Evolutionary conservation across 2,329 filamentous ascomycete genomes (phyloP).

Genomic region (Colletotrichum cereale): DNA sequence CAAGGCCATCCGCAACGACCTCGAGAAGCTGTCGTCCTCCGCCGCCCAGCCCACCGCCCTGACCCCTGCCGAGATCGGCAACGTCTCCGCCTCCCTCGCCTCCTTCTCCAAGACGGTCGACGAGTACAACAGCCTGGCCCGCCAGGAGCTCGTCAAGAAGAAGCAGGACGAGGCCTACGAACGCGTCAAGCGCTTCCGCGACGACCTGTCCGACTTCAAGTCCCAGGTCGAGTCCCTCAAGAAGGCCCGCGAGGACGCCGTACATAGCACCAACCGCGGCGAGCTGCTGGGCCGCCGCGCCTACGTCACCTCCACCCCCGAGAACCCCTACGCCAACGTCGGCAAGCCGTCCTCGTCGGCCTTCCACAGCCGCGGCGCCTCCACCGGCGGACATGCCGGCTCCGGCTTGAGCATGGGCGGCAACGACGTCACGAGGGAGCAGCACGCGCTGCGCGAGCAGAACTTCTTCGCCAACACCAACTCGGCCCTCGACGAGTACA

Average conservation of each 20-base stretch:
- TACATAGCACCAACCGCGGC: conserved; percentile 74
- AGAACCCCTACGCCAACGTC: conserved; percentile 88
- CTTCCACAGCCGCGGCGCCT: conserved; percentile 59
- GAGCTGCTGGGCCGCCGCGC: conserved; percentile 90
- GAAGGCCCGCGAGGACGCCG: conserved; percentile 79
- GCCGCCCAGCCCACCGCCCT: conserved; percentile 71
- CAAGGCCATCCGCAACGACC: conserved; percentile 81
- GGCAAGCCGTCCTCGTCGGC: conserved; percentile 47
- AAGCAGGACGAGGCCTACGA: conserved; percentile 94
- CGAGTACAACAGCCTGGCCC: conserved; percentile 88
- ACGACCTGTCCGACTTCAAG: conserved; percentile 85
- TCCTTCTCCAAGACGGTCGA: conserved; percentile 90
- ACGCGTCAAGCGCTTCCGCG: conserved; percentile 85
- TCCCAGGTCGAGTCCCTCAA: conserved; percentile 83
- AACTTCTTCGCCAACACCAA: conserved; percentile 88
- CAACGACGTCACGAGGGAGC: conserved; percentile 78
- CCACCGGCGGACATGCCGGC: conserved; percentile 48
- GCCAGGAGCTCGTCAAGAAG: conserved; percentile 88
- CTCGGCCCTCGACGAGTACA: conserved; percentile 90
- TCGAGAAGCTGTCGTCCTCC: conserved; percentile 75
- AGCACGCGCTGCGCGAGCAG: conserved; percentile 89
- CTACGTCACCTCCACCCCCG: conserved; percentile 82
- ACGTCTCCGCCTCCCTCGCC: conserved; percentile 82
- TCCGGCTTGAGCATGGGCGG: conserved; percentile 62
- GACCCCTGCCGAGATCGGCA: conserved; percentile 69